Conservation (phyloP, 306 rosid genomes). For the Pyrus communis region DNA sequence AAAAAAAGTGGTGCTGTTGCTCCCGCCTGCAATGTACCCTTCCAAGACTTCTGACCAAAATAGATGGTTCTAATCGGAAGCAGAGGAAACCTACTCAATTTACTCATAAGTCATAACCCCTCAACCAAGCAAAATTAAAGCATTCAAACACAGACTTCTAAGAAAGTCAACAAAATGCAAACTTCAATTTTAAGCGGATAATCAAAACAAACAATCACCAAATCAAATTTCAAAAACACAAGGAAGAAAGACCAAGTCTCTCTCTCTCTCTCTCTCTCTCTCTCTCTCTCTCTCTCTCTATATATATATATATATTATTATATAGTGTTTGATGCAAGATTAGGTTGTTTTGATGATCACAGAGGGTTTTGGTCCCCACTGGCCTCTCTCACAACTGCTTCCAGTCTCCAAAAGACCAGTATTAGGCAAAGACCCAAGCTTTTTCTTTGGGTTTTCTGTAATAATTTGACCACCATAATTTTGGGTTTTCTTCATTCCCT, state of each 20-base stretch:
- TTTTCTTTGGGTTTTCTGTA: neutral
- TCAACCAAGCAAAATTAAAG: conserved; percentile 7
- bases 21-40: neutral
- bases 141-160: conserved; percentile 17
- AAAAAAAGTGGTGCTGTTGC: neutral
- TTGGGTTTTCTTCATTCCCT: conserved; percentile 2
- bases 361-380: neutral
- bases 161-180: conserved; percentile 8
- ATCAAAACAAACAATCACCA: neutral
- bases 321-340: conserved; percentile 2
- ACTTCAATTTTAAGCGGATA: neutral
- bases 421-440: conserved; percentile 15
- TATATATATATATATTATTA: too few relatives aligned
- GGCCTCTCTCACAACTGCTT: conserved; percentile 13
- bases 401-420: conserved; percentile 21
- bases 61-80: conserved; percentile 6
- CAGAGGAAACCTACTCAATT: neutral
- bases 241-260: neutral
- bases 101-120: conserved; percentile 21
- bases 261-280: neutral
- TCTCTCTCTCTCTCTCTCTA: neutral
- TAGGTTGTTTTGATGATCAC: conserved; percentile 7
- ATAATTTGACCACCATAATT: conserved; percentile 7
- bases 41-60: neutral
- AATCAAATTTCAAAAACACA: neutral